Base-by-base conservation (phyloP, 2,329 filamentous ascomycete species). In the Gaeumannomyces sp. region DNA sequence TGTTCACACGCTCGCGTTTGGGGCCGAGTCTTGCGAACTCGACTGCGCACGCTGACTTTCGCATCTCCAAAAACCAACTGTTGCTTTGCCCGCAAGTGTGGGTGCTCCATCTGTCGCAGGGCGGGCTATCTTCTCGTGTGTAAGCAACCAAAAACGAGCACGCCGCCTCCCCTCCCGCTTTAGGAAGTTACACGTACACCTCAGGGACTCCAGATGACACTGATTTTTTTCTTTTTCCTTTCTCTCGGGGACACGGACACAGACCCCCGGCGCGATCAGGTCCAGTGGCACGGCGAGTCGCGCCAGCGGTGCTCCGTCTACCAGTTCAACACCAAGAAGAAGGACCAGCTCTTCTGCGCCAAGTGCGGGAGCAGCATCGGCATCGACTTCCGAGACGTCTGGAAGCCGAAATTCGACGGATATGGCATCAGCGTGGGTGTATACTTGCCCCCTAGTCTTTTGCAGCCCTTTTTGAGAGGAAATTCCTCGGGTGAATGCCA, bases 21-120 rank as follows among this genome's bases (percentile, higher is more conserved):
- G 8, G 4, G 4, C 31, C 8, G 31, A 4, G 31, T 8, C 31
- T 31, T 8, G 31, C 8, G 8, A 8, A 31, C 29, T 31, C 29
- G 7, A 7, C 4, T 7, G 7, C 29, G 7, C 29, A 31, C 4
- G 29, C 29, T 7, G 29, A 31, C 29, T 7, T 7, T 31, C 29
- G 29, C 4, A 7, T 31, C 29, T 7, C 29, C 7, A 4, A 31
- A 31, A 31, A 31, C 7, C 4, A 31, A 31, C 4, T 31, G 7
- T 31, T 7, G 29, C 7, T 7, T 31, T 31, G 29, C n/a, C 29
- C 7, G 19, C 27, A 35, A 77, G 27, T 85, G 83, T 76, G 83
- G 80, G 69, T 85, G 83, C 72, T 85, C 82, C 50, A 80, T 80
- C 65, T 85, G 83, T 70, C 71, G 73, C 1, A 76, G 80, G n/a